Conservation (phyloP, 768 basidiomycete species). For the Chalciporus chontae region DNA sequence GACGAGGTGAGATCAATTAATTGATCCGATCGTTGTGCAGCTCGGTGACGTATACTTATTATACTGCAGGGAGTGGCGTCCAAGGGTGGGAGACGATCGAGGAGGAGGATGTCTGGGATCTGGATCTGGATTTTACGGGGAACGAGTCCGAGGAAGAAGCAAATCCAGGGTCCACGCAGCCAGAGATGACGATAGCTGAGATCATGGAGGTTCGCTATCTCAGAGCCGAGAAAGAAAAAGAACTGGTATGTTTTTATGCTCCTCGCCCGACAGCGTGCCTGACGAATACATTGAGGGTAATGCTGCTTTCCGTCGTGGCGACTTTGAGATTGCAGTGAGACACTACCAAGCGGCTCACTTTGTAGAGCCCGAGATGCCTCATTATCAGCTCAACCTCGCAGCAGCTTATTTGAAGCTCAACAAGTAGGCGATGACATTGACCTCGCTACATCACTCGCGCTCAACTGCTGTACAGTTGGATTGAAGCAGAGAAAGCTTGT, state of each 20-base stretch:
- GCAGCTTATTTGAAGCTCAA: slow-evolving; percentile 68
- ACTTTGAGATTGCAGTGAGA: slow-evolving; percentile 51
- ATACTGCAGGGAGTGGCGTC: slow-evolving; percentile 48
- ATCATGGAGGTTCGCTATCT: slow-evolving; percentile 74
- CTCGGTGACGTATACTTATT: slow-evolving; percentile 1
- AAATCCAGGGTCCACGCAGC: slow-evolving; percentile 32
- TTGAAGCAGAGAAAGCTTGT: slow-evolving; percentile 69
- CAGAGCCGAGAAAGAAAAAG: slow-evolving; percentile 68
- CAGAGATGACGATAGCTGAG: slow-evolving; percentile 63
- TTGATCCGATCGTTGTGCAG: not conserved
- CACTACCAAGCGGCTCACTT: slow-evolving; percentile 58
- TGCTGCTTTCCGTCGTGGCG: slow-evolving; percentile 59
- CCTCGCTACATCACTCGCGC: slow-evolving; percentile 8
- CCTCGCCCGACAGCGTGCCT: not conserved
- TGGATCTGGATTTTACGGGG: slow-evolving; percentile 62
- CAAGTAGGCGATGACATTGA: slow-evolving; percentile 45
- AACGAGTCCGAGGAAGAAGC: slow-evolving; percentile 49
- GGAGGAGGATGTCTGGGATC: slow-evolving; percentile 75
- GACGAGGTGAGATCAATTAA: slow-evolving; percentile 43
- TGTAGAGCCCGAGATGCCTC: slow-evolving; percentile 70
- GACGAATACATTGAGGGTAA: slow-evolving; percentile 52
- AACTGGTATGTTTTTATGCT: slow-evolving; percentile 42
- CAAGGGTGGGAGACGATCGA: slow-evolving; percentile 73
- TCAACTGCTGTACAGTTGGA: slow-evolving; percentile 48
- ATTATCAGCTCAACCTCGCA: slow-evolving; percentile 75